Conservation (phyloP, 1,284 basidiomycete genomes). For the Bjerkandera adusta region DNA sequence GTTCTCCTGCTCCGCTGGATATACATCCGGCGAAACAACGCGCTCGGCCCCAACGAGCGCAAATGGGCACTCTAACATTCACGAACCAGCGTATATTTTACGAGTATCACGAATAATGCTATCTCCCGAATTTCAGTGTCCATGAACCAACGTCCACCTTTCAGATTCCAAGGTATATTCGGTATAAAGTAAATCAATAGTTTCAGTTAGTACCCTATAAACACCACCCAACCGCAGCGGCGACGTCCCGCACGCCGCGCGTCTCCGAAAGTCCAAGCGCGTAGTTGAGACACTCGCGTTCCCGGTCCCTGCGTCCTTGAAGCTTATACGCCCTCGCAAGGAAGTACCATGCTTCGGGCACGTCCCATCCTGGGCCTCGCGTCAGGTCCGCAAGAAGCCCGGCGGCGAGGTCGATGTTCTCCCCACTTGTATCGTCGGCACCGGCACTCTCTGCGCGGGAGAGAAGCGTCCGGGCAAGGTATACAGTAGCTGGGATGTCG, state of each 20-base stretch:
- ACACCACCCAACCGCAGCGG: conserved; percentile 68
- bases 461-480: conserved; percentile 76
- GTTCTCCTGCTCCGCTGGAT: conserved; percentile 20
- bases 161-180: too few species aligned
- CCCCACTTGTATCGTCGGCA: conserved; percentile 29
- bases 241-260: conserved; percentile 62
- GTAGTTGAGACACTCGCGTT: conserved; percentile 72
- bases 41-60: conserved; percentile 14
- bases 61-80: conserved; percentile 18
- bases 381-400: conserved; percentile 64
- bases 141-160: too few species aligned
- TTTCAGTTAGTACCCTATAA: conserved; percentile 38
- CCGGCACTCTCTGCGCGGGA: conserved; percentile 24
- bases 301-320: conserved; percentile 68
- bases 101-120: too few species aligned
- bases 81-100: too few species aligned
- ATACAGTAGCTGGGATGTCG: conserved; percentile 73
- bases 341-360: conserved; percentile 91
- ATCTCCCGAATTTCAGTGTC: too few species aligned
- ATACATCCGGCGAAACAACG: conserved; percentile 21
- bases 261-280: conserved; percentile 75
- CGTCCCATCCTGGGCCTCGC: conserved; percentile 77
- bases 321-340: conserved; percentile 76
- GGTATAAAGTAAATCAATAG: too few species aligned
- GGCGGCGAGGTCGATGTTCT: conserved; percentile 72